Percentiles rank a stretch among this genome's conserved stretches.
Conservation (phyloP, 331 rosid genomes). For the Telfairia occidentalis region DNA sequence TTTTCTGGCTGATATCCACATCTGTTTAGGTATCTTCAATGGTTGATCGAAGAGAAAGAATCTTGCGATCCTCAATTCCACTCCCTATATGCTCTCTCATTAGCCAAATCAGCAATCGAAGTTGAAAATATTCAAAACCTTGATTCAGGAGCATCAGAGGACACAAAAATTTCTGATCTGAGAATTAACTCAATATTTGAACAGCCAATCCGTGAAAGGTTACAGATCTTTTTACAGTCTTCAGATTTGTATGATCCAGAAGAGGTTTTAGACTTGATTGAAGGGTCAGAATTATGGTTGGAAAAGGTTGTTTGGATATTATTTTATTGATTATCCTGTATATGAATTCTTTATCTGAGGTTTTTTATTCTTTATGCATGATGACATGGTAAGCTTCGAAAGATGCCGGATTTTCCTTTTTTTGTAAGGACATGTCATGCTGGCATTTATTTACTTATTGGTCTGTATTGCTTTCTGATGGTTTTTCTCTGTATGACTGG, state of each 20-base stretch:
- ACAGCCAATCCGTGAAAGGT: constrained; percentile 62
- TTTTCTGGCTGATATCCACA: constrained; percentile 14
- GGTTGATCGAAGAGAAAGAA: constrained; percentile 95
- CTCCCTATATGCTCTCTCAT: constrained; percentile 85
- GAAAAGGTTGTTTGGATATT: constrained; percentile 53
- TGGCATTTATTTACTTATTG: neutral
- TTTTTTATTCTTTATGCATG: neutral
- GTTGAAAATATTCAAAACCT: constrained; percentile 36
- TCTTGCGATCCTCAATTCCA: constrained; percentile 63
- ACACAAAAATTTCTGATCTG: constrained; percentile 18
- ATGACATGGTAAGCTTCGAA: neutral
- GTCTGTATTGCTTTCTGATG: neutral
- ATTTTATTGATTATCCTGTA: constrained; percentile 10
- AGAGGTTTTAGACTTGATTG: constrained; percentile 85
- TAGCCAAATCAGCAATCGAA: constrained; percentile 78
- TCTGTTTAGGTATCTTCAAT: constrained; percentile 66
- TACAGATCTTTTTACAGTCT: constrained; percentile 79
- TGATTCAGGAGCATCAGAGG: constrained; percentile 32
- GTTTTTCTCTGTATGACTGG: constrained; percentile 11
- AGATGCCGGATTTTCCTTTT: neutral
- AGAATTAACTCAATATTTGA: constrained; percentile 42
- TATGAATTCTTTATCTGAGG: neutral
- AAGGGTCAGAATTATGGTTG: constrained; percentile 87
- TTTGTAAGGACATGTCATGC: neutral
- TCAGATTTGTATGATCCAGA: constrained; percentile 94